A percentile compares a stretch with the other conserved stretches of the same genome.
Evolutionary conservation across 2,329 filamentous ascomycete species (phyloP).

Genomic region (Trichophyton schoenleinii): DNA sequence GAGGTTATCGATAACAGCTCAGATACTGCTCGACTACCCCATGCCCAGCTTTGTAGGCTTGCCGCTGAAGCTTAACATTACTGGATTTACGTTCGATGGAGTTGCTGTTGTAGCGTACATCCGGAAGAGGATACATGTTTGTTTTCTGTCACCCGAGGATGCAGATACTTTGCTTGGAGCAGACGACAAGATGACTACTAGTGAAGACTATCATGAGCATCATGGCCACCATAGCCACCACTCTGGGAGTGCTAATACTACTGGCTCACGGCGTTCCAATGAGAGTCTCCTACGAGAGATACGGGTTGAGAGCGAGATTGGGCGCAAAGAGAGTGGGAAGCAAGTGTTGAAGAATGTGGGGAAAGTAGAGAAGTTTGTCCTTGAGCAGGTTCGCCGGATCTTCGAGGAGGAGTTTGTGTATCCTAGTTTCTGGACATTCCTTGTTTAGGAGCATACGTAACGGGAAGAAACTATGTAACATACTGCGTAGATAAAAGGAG

Average conservation of each 20-base stretch:
- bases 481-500: background rate
- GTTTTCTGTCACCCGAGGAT: constrained; percentile 86
- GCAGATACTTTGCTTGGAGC: constrained; percentile 58
- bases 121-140: constrained; percentile 78
- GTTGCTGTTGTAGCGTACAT: constrained; percentile 88
- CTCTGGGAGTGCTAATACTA: constrained; percentile 14
- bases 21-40: constrained; percentile 92
- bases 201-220: constrained; percentile 7
- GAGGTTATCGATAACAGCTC: constrained; percentile 75
- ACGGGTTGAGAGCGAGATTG: constrained; percentile 93
- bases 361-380: constrained; percentile 93
- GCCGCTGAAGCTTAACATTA: constrained; percentile 87
- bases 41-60: constrained; percentile 98
- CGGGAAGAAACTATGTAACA: background rate
- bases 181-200: constrained; percentile 14
- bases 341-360: constrained; percentile 96
- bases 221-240: constrained; percentile 3
- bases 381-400: constrained; percentile 90
- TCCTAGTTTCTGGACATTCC: constrained; percentile 95
- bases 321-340: constrained; percentile 77
- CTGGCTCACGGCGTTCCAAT: constrained; percentile 34
- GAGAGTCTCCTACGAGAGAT: constrained; percentile 84
- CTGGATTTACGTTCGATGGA: constrained; percentile 86
- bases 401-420: constrained; percentile 99
- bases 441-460: constrained; percentile 46